Base-by-base conservation (phyloP, 306 rosid genomes). In the Biancaea sappan region DNA sequence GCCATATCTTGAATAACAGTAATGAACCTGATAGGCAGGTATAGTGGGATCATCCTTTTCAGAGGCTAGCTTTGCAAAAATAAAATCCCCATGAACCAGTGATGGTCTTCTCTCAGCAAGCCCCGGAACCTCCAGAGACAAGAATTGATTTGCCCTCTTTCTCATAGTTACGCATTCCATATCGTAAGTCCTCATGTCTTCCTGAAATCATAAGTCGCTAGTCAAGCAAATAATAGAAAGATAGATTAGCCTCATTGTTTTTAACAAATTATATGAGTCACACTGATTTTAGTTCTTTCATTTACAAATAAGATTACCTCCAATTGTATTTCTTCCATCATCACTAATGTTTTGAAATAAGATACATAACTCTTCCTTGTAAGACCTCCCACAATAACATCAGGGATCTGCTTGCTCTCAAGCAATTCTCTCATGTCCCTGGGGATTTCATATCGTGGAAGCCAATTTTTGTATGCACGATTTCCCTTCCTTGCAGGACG, bases 81-180 rank as follows among this genome's bases (percentile, higher is more conserved):
- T 88, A 77, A 0, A 56, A 80, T 94, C 99, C 71, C 97, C 97
- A 26, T 79, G 92, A 78, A 94, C 97, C 62, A 94, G 95, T 40
- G 97, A 94, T 11, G 96, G 99, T 69, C 99, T 87, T 84, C 87
- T 81, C 86, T 94, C 97, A 19, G 99, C 99, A 48, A 92, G 97
- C 77, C 99, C 97, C 5, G 92, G 97, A 61, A 94, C 99, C 83
- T 47, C 95, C 77, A 94, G 79, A 51, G 92, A 74, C 84, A 94
- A 84, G 81, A 76, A 84, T 0, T 68, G 80, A 52, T 38, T 62
- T 24, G 69, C 73, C 75, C 76, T 87, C 83, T 50, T 84, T 78
- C 71, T 90, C 90, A 94, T 81, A 54, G 84, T 34, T 66, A 90
- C 71, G 35, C 38, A 4, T 54, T 91, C 92, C 96, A 94, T 86